Base-by-base conservation (phyloP, 2,329 filamentous ascomycete species). In the Canariomyces notabilis region DNA sequence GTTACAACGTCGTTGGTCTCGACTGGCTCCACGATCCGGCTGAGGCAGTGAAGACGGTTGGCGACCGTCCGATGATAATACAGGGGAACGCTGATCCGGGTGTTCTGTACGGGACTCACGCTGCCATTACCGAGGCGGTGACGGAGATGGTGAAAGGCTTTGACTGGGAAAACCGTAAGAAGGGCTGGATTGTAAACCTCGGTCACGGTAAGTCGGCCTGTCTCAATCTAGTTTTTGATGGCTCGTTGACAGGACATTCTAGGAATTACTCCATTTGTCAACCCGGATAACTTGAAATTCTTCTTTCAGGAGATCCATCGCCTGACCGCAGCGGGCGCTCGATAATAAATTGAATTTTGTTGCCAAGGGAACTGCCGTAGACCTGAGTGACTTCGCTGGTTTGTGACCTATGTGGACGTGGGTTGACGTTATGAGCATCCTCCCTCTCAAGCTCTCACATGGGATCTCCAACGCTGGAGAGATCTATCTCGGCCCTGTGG, bases 41-140 rank as follows among this genome's bases (percentile, higher is more conserved):
- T 2, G 82, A 93, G 57, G 90, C 93, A 9, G 83, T 88, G 59
- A 83, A 82, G 62, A 80, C 89, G 56, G 87, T 91, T 59, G 80
- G 85, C 59, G 76, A 87, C 62, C 73, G 94, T 65, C 70, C 71
- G 12, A 76, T 89, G 37, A 86, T 89, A 1, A 74, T 98, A 51
- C 93, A 98, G 67, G 93, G 93, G 40, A 98, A 98, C 64, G 90
- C 93, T 18, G 93, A 98, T 62, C 93, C 93, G 0, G 93, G 93
- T 31, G 80, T 95, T 18, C 68, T 98, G 38, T 98, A 98, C 62
- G 93, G 93, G 33, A 83, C 85, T 6, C 82, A 78, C 54, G 82
- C 84, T 52, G 80, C 83, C 36, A 97, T 98, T 56, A 93, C 89
- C 4, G 73, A 77, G 54, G 85, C 83, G 0, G 90, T 96, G 6